Conservation (phyloP, 495 filamentous ascomycete species). For the Umbilicaria muhlenbergii region DNA sequence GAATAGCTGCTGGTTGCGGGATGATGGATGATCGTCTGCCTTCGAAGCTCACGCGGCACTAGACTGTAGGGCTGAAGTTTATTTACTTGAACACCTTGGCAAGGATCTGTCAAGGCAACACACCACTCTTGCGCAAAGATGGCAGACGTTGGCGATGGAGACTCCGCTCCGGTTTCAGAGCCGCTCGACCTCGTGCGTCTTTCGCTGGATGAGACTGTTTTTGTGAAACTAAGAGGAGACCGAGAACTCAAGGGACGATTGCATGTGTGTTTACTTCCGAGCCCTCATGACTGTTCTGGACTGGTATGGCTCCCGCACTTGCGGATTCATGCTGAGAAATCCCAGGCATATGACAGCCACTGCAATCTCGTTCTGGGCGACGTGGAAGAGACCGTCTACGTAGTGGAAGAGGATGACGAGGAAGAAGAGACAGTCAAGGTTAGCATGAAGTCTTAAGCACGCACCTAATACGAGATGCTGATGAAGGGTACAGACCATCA, state of each 20-base stretch:
- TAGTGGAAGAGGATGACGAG: constrained; percentile 71
- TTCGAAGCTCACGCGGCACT: no score
- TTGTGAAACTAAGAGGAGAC: constrained; percentile 91
- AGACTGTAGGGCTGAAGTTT: no score
- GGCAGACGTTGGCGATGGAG: constrained; percentile 57
- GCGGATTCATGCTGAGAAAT: constrained; percentile 1
- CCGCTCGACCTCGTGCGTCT: constrained; percentile 91
- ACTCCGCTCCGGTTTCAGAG: constrained; percentile 52
- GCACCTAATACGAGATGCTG: not conserved
- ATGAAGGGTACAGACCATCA: constrained; percentile 53
- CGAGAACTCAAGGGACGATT: constrained; percentile 87
- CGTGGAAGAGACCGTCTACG: constrained; percentile 91
- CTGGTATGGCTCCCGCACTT: constrained; percentile 6
- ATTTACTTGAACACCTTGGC: no score
- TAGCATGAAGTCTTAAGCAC: constrained; percentile 13
- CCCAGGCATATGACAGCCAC: constrained; percentile 91
- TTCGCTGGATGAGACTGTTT: constrained; percentile 86
- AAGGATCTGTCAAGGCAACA: not conserved
- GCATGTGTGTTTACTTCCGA: constrained; percentile 47
- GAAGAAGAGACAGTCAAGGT: constrained; percentile 57
- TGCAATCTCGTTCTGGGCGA: constrained; percentile 98
- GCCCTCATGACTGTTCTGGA: not conserved
- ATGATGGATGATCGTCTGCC: no score
- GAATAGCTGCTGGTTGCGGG: no score
- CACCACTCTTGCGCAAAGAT: constrained; percentile 23